phyloP scores from a whole-genome alignment of 495 filamentous ascomycete genomes.

The Penicillium argentinense region DNA sequence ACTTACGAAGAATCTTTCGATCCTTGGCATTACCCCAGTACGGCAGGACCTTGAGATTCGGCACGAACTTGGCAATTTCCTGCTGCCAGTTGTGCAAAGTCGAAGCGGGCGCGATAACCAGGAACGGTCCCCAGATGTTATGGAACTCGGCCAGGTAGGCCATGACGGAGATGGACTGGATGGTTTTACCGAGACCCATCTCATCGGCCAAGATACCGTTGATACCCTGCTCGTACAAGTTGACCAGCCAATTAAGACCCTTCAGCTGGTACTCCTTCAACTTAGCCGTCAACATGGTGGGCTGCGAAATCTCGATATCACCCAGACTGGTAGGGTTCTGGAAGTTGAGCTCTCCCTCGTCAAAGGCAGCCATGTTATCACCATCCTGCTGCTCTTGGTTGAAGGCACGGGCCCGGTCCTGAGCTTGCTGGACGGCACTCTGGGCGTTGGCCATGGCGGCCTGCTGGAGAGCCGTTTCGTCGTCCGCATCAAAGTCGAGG shows the following conservation, averaged over 20 bases:
- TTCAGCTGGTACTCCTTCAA: slow-evolving; percentile 99
- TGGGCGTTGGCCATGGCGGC: slow-evolving; percentile 96
- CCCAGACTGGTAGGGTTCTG: slow-evolving; percentile 96
- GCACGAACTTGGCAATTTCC: slow-evolving; percentile 92
- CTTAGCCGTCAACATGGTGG: slow-evolving; percentile 87
- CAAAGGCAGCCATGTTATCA: slow-evolving; percentile 50
- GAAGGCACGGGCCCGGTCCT: slow-evolving; percentile 88
- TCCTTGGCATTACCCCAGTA: slow-evolving; percentile 97
- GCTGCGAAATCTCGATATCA: slow-evolving; percentile 90
- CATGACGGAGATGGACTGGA: slow-evolving; percentile 99
- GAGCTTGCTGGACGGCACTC: slow-evolving; percentile 91
- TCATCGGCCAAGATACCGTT: slow-evolving; percentile 98
- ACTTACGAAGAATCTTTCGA: slow-evolving; percentile 93
- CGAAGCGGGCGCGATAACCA: slow-evolving; percentile 94
- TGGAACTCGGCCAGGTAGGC: slow-evolving; percentile 95
- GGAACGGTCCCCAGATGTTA: slow-evolving; percentile 97
- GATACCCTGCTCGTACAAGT: slow-evolving; percentile 98
- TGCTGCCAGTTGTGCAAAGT: slow-evolving; percentile 99
- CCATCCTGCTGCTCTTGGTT: slow-evolving; percentile 61
- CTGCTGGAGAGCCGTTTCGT: slow-evolving; percentile 75
- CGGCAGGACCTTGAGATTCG: slow-evolving; percentile 87
- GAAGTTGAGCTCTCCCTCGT: slow-evolving; percentile 97
- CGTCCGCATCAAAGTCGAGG: slow-evolving; percentile 93
- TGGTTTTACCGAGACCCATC: slow-evolving; percentile 99
- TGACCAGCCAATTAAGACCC: slow-evolving; percentile 98